Conservation (phyloP, 2,329 filamentous ascomycete genomes). For the Nigrospora oryzae region DNA sequence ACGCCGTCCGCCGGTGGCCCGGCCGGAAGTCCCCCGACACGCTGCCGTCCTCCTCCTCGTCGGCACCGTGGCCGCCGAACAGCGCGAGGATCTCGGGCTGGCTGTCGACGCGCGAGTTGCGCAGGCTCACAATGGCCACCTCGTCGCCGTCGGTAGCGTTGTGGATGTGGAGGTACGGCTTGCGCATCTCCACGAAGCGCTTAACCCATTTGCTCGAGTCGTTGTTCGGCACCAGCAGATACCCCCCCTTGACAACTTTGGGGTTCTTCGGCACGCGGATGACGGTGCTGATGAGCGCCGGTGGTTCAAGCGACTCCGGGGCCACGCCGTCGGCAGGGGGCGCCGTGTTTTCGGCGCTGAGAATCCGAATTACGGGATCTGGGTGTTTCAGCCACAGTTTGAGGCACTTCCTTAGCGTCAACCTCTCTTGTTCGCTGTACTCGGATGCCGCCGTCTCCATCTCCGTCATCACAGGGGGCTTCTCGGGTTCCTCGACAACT, state of each 20-base stretch:
- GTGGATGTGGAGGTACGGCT: slow-evolving; percentile 88
- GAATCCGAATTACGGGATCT: slow-evolving; percentile 45
- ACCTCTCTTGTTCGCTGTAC: slow-evolving; percentile 35
- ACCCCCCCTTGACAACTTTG: slow-evolving; percentile 75
- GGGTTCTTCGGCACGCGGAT: slow-evolving; percentile 74
- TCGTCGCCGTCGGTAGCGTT: slow-evolving; percentile 81
- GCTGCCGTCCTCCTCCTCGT: slow-evolving; percentile 9
- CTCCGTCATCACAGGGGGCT: not conserved
- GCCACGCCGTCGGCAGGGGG: slow-evolving; percentile 58
- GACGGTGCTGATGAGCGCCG: slow-evolving; percentile 67
- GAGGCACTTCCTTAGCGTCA: slow-evolving; percentile 47
- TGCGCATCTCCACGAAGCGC: slow-evolving; percentile 83
- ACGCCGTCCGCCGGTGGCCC: slow-evolving; percentile 39
- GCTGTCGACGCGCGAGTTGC: slow-evolving; percentile 85
- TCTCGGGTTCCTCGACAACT: slow-evolving; percentile 6
- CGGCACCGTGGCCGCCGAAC: slow-evolving; percentile 30
- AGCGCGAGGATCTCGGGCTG: slow-evolving; percentile 80
- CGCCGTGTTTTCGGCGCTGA: slow-evolving; percentile 54
- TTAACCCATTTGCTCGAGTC: slow-evolving; percentile 81
- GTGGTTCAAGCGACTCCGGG: slow-evolving; percentile 37
- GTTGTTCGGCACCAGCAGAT: slow-evolving; percentile 76
- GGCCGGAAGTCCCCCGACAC: slow-evolving; percentile 28
- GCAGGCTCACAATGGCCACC: slow-evolving; percentile 78
- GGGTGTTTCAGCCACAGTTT: slow-evolving; percentile 57
- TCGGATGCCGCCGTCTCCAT: slow-evolving; percentile 18